Base-by-base conservation (phyloP, 2,329 filamentous ascomycete genomes). In the Botrytis galanthina region DNA sequence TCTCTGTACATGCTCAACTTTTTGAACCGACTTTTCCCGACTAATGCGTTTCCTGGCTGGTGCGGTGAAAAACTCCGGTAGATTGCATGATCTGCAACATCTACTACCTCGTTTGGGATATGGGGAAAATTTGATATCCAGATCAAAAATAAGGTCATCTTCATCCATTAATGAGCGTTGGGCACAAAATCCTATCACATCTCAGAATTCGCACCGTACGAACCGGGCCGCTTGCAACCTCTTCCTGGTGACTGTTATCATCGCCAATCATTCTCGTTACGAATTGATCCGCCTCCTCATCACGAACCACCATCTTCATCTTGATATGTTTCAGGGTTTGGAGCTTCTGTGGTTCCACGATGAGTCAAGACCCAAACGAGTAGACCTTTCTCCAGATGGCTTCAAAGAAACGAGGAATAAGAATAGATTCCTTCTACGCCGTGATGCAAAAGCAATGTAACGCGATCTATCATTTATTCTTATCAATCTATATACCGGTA, bases 221-320 rank as follows among this genome's bases (percentile, higher is more conserved):
- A 66, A 66, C 62, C 62, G 62, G 62, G n/a, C 62, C 42, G 62
- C 61, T 26, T 66, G 42, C 60, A 62, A 62, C 22, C 35, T 62
- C 22, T 29, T 57, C 22, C 37, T 48, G 42, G 26, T 35, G 20
- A 26, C 35, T 32, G 62, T 29, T 66, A 48, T 48, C 62, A 8
- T 35, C 42, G 20, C 62, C 62, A 66, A 66, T 48, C 18, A 29
- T 32, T 14, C 42, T 66, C 62, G 12, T 66, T 66, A 6, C 62
- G 20, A 48, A 48, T 46, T 46, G 62, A 66, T 26, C 62, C 42
- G 42, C 22, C 32, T 46, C 37, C 22, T 22, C 26, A 32, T 66
- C 42, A 22, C 29, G 29, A 20, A 9, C 44, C 62, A 64, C n/a
- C n/a, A 44, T 64, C 39, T 46, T 29, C 14, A 46, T 64, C n/a